These are phyloP conservation scores for Fraxinus latifolia DNA, from an alignment of 305 asterid genomes.

Conservation along the genomic window DNA sequence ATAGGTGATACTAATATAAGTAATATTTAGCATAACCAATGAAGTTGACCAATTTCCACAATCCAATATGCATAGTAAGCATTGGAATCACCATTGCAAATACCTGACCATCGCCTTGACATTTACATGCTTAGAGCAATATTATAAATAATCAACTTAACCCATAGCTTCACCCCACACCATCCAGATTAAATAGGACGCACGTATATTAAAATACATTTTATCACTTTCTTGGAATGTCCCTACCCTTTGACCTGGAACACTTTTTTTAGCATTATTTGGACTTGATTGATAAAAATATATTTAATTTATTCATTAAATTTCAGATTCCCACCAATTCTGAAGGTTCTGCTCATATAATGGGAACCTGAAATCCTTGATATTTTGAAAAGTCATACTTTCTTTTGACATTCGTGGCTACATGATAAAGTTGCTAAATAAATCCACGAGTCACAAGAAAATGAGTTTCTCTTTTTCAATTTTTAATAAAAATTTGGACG, in stretches of 20 bases:
- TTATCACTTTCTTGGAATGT: slow-evolving; percentile 5
- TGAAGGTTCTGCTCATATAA: not conserved
- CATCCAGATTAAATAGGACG: not conserved
- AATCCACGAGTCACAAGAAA: not conserved
- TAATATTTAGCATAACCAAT: not conserved
- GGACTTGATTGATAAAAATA: not conserved
- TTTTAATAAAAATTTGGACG: not conserved
- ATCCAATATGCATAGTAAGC: not conserved
- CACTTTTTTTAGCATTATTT: not conserved
- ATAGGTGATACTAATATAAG: not conserved
- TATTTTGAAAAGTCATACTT: not conserved
- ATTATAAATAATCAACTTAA: not conserved
- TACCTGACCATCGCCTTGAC: not conserved
- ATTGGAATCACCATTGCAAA: not conserved
- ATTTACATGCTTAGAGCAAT: not conserved
- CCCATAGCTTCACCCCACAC: slow-evolving; percentile 1
- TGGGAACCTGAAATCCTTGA: not conserved
- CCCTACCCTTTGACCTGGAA: not conserved
- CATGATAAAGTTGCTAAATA: not conserved
- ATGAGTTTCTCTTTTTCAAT: not conserved
- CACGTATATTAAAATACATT: not conserved
- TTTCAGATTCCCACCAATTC: not conserved
- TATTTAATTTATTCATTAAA: not conserved
- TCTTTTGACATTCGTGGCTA: not conserved
- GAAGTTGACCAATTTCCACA: not conserved